Percentiles rank a stretch among this genome's conserved stretches.
These are phyloP conservation scores for Colletotrichum tofieldiae DNA, from an alignment of 2,329 filamentous ascomycete species.

Conservation along the genomic window DNA sequence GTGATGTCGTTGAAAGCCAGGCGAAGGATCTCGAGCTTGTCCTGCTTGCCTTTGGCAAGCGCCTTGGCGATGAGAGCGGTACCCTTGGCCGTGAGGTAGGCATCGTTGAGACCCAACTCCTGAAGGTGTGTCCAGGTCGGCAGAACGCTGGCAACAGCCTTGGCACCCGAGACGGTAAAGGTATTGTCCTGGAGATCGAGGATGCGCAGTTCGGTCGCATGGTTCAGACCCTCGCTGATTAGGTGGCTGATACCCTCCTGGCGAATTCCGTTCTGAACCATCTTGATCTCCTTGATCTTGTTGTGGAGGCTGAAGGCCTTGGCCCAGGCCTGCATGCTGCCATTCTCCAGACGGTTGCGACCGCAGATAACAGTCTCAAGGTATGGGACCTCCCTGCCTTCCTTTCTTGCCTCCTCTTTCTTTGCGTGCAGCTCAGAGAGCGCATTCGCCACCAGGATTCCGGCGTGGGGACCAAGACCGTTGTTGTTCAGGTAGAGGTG, in stretches of 20 bases:
- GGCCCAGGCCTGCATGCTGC: constrained; percentile 96
- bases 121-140: constrained; percentile 81
- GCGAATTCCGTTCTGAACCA: constrained; percentile 98
- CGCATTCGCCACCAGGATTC: constrained; percentile 89
- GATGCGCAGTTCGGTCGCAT: constrained; percentile 78
- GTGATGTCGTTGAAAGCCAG: constrained; percentile 97
- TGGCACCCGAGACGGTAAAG: constrained; percentile 86
- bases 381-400: constrained; percentile 80
- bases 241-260: constrained; percentile 91
- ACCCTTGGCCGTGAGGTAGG: constrained; percentile 84
- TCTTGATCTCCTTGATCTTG: constrained; percentile 88
- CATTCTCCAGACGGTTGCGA: constrained; percentile 94
- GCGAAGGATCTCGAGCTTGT: constrained; percentile 83
- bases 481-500: constrained; percentile 99
- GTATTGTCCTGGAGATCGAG: constrained; percentile 98
- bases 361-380: constrained; percentile 98
- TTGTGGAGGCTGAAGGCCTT: constrained; percentile 87
- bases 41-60: constrained; percentile 82
- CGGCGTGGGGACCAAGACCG: constrained; percentile 92
- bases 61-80: constrained; percentile 81
- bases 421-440: constrained; percentile 86
- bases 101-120: constrained; percentile 93
- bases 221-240: constrained; percentile 82
- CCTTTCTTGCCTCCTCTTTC: constrained; percentile 84
- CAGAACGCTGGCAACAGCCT: constrained; percentile 82